Conservation (phyloP, 1,284 basidiomycete species). For the Coniferiporia sulphurascens region DNA sequence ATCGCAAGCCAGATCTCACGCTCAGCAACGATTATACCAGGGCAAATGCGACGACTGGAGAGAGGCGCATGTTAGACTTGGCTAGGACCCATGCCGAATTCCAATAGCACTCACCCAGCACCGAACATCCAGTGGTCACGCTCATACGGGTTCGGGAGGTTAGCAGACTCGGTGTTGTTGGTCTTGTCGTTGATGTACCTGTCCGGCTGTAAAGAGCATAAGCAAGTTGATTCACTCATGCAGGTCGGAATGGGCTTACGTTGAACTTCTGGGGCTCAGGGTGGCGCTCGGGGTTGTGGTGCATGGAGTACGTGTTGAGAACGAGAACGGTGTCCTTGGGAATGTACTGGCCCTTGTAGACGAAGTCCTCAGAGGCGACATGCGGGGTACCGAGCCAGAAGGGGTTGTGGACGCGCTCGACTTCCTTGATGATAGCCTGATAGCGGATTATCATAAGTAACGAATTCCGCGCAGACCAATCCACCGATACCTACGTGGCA, state of each 20-base stretch:
- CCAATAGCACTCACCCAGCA: slow-evolving; percentile 28
- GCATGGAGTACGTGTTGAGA: slow-evolving; percentile 36
- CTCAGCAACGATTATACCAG: slow-evolving; percentile 19
- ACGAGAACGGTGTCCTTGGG: slow-evolving; percentile 31
- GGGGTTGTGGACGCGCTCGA: slow-evolving; percentile 31
- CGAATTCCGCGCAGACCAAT: background rate
- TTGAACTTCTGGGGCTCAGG: slow-evolving; percentile 30
- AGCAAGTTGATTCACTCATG: background rate
- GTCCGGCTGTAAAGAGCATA: slow-evolving; percentile 29
- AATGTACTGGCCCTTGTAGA: slow-evolving; percentile 22
- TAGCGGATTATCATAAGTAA: background rate
- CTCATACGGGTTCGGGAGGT: slow-evolving; percentile 34
- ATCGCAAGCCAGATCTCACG: slow-evolving; percentile 12
- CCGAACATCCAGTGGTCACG: slow-evolving; percentile 44
- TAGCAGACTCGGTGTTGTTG: slow-evolving; percentile 31
- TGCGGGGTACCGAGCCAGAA: slow-evolving; percentile 32
- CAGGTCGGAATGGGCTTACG: slow-evolving; percentile 7
- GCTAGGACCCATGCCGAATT: background rate
- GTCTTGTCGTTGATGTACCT: slow-evolving; percentile 30
- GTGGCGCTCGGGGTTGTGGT: slow-evolving; percentile 35
- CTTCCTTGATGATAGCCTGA: slow-evolving; percentile 14
- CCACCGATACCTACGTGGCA: background rate
- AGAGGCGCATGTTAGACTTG: slow-evolving; percentile 11
- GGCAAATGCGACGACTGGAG: slow-evolving; percentile 25
- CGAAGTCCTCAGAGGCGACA: slow-evolving; percentile 20